Evolutionary conservation across 768 basidiomycete genomes (phyloP).

Genomic region (Tubosaeta brunneosetosa): DNA sequence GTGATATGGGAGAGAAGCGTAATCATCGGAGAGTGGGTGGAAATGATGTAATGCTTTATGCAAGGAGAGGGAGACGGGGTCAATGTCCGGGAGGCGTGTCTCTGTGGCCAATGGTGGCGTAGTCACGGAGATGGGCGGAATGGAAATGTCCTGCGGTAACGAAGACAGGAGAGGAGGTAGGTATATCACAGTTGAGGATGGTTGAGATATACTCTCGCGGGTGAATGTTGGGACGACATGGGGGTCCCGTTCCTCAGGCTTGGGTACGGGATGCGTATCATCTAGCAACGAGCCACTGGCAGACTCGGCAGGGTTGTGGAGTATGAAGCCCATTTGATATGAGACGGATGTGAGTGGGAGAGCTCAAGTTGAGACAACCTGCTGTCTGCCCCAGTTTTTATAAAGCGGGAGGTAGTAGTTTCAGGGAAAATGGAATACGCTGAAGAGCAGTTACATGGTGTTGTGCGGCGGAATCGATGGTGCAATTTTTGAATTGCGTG

Average conservation of each 20-base stretch:
- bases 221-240: conserved; percentile 54
- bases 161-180: conserved; percentile 83
- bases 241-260: conserved; percentile 37
- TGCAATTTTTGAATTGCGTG: conserved; percentile 29
- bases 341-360: not conserved
- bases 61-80: conserved; percentile 75
- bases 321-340: conserved; percentile 23
- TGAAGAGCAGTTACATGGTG: not conserved
- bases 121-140: conserved; percentile 21
- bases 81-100: conserved; percentile 79
- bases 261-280: not conserved
- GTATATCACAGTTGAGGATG: conserved; percentile 57
- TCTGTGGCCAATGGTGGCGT: conserved; percentile 54
- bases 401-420: conserved; percentile 1
- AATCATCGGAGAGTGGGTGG: conserved; percentile 52
- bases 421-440: not conserved
- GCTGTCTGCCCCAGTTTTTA: not conserved
- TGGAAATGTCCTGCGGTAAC: conserved; percentile 45
- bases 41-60: conserved; percentile 85
- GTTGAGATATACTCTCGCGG: conserved; percentile 32
- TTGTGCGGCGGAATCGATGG: conserved; percentile 8
- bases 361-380: not conserved
- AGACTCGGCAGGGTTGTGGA: conserved; percentile 1
- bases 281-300: not conserved
- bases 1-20: conserved; percentile 60